Conservation (phyloP, 768 basidiomycete genomes). For the Suillus sp. region DNA sequence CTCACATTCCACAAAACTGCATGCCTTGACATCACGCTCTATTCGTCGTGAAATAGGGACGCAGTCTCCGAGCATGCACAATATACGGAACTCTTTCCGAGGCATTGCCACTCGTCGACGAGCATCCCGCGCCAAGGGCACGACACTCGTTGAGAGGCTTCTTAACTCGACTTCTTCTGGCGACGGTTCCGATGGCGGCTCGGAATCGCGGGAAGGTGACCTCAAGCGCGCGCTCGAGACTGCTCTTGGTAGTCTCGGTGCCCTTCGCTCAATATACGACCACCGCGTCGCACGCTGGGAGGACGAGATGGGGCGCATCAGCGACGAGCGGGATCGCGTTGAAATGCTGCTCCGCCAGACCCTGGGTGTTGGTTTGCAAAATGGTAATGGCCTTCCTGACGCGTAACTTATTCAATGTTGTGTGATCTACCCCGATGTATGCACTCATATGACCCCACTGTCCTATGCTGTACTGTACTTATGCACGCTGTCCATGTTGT, state of each 20-base stretch:
- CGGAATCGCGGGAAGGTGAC: conserved; percentile 60
- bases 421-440: conserved; percentile 1
- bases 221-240: conserved; percentile 68
- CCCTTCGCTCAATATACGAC: conserved; percentile 66
- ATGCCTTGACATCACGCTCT: conserved; percentile 65
- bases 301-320: conserved; percentile 67
- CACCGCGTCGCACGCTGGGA: conserved; percentile 68
- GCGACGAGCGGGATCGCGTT: conserved; percentile 67
- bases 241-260: conserved; percentile 65
- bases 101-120: conserved; percentile 59
- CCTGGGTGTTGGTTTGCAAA: conserved; percentile 44
- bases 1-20: conserved; percentile 67
- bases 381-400: conserved; percentile 18
- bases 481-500: conserved; percentile 1
- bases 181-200: conserved; percentile 58
- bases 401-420: not conserved
- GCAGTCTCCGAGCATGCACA: conserved; percentile 50
- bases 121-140: conserved; percentile 42
- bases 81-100: conserved; percentile 59
- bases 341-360: conserved; percentile 68
- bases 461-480: conserved; percentile 9
- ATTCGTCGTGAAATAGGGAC: conserved; percentile 59
- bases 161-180: conserved; percentile 44
- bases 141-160: conserved; percentile 50
- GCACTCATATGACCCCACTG: not conserved